Evolutionary conservation across 352 stramenopile genomes (phyloP).

Genomic region (Pythium brachiatum): DNA sequence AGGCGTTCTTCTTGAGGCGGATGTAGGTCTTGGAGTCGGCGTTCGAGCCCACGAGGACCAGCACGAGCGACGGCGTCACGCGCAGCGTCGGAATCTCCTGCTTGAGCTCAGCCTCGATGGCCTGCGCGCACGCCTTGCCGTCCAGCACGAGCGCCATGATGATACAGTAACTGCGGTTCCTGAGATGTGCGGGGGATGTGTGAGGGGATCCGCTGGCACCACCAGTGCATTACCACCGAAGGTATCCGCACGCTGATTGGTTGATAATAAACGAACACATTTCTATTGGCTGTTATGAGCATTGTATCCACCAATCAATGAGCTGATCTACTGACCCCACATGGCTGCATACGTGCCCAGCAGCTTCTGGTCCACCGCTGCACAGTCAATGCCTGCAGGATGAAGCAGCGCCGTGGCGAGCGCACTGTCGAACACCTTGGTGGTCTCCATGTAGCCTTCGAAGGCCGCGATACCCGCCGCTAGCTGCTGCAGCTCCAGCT

Average conservation of each 20-base stretch:
- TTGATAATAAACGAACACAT: background rate
- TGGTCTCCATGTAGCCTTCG: conserved; percentile 58
- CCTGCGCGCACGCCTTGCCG: conserved; percentile 83
- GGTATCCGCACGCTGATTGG: conserved; percentile 10
- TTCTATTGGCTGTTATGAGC: background rate
- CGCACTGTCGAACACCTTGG: conserved; percentile 61
- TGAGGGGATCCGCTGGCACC: background rate
- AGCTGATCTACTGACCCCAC: conserved; percentile 3
- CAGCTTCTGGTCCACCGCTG: conserved; percentile 32
- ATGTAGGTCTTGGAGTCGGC: conserved; percentile 96
- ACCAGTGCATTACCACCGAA: conserved; percentile 7
- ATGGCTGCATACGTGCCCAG: conserved; percentile 24
- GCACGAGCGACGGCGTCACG: conserved; percentile 85
- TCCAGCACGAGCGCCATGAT: conserved; percentile 51
- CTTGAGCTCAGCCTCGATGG: conserved; percentile 87
- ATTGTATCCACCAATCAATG: background rate
- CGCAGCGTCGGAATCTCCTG: conserved; percentile 46
- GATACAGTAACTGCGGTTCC: no score
- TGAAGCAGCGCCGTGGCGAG: conserved; percentile 47
- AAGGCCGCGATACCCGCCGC: conserved; percentile 60
- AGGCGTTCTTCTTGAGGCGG: conserved; percentile 98
- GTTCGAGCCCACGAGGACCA: conserved; percentile 94
- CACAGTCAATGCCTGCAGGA: conserved; percentile 38
- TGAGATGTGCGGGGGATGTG: no score
- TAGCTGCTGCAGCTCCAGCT: conserved; percentile 52